Conservation (phyloP, 2,329 filamentous ascomycete species). For the Aurifilum marmelostoma region DNA sequence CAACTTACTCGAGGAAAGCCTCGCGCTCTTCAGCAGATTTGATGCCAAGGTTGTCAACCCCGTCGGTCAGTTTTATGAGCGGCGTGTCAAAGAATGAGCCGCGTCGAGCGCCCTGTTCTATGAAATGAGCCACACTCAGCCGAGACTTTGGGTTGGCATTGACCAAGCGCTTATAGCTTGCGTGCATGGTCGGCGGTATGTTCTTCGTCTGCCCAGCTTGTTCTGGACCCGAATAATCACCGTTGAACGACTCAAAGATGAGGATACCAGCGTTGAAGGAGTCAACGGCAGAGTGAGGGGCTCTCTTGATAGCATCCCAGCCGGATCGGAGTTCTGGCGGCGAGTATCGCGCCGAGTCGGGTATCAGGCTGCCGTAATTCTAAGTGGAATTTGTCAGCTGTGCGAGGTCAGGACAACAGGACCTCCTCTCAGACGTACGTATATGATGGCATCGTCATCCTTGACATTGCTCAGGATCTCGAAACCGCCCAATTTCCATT, state of each 20-base stretch:
- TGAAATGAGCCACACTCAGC: conserved; percentile 80
- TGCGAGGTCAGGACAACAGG: neutral
- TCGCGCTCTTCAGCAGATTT: conserved; percentile 86
- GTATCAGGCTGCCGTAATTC: conserved; percentile 85
- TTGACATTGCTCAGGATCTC: conserved; percentile 94
- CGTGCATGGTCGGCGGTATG: conserved; percentile 85
- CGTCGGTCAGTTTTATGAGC: conserved; percentile 88
- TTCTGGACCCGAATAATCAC: conserved; percentile 73
- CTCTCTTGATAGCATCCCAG: conserved; percentile 89
- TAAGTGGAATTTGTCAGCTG: conserved; percentile 41
- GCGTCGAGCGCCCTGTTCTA: conserved; percentile 82
- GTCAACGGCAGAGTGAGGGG: conserved; percentile 80
- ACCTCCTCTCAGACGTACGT: conserved; percentile 52
- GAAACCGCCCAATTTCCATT: conserved; percentile 96
- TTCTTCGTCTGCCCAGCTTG: conserved; percentile 85
- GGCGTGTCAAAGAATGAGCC: conserved; percentile 93
- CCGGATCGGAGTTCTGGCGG: conserved; percentile 86
- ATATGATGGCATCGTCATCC: conserved; percentile 92
- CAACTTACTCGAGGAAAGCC: conserved; percentile 69
- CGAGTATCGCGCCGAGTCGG: conserved; percentile 81
- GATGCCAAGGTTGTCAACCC: conserved; percentile 88
- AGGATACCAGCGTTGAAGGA: conserved; percentile 84
- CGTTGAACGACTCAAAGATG: conserved; percentile 91
- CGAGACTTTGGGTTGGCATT: conserved; percentile 89
- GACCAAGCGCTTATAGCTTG: conserved; percentile 86